Evolutionary conservation across 2,329 filamentous ascomycete genomes (phyloP).

Genomic region (Phoma sp.): DNA sequence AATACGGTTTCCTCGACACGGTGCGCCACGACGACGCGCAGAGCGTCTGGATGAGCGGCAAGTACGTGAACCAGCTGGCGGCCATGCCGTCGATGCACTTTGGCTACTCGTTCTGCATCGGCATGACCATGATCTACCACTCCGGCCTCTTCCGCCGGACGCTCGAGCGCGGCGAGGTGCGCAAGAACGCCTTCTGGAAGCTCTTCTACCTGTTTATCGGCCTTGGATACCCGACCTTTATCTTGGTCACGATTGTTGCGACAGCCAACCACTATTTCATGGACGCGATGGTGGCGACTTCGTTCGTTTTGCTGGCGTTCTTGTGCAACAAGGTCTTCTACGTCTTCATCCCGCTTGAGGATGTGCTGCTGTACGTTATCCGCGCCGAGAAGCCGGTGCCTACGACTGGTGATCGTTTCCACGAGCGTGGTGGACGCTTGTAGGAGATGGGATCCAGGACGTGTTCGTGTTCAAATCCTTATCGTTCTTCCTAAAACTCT

Average conservation of each 20-base stretch:
- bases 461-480: too few species aligned
- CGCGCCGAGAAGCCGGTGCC: slow-evolving; percentile 61
- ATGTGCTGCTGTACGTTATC: slow-evolving; percentile 56
- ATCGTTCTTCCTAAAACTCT: background rate
- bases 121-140: slow-evolving; percentile 60
- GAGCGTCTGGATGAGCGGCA: slow-evolving; percentile 55
- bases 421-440: slow-evolving; percentile 42
- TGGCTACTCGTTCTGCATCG: slow-evolving; percentile 61
- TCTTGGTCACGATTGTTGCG: slow-evolving; percentile 64
- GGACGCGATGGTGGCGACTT: slow-evolving; percentile 58
- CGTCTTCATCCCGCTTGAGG: slow-evolving; percentile 59
- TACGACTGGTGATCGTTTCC: slow-evolving; percentile 57
- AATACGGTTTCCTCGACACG: slow-evolving; percentile 55
- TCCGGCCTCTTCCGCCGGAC: slow-evolving; percentile 55
- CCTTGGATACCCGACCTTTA: slow-evolving; percentile 59
- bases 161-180: slow-evolving; percentile 50
- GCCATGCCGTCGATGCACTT: slow-evolving; percentile 61
- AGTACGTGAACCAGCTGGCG: slow-evolving; percentile 55
- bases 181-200: slow-evolving; percentile 52
- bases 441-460: slow-evolving; percentile 9
- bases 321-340: slow-evolving; percentile 58
- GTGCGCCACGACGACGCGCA: slow-evolving; percentile 56
- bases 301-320: slow-evolving; percentile 57
- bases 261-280: slow-evolving; percentile 69
- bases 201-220: slow-evolving; percentile 55